Conservation (phyloP, 2,329 filamentous ascomycete species). For the Ploettnerulaceae sp. region DNA sequence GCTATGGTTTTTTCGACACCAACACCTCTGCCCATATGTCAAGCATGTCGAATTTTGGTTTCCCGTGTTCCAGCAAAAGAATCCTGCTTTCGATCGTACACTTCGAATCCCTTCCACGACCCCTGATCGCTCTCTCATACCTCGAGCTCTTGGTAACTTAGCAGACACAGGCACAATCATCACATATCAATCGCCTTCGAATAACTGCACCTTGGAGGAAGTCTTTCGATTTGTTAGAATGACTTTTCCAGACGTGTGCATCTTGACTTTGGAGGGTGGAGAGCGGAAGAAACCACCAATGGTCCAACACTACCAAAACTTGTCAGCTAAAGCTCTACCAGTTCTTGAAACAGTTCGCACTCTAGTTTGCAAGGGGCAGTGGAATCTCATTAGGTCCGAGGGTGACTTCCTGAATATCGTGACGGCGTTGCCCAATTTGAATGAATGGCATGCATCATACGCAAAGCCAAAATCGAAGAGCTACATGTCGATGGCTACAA, state of each 20-base stretch:
- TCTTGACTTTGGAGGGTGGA: constrained; percentile 71
- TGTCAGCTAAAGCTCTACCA: constrained; percentile 18
- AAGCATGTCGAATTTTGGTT: constrained; percentile 75
- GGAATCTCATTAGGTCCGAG: constrained; percentile 65
- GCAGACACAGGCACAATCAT: constrained; percentile 43
- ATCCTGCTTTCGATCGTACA: constrained; percentile 25
- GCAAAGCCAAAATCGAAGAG: constrained; percentile 71
- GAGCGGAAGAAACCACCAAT: constrained; percentile 71
- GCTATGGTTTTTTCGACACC: constrained; percentile 53
- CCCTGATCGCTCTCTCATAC: constrained; percentile 25
- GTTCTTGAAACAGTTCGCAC: constrained; percentile 51
- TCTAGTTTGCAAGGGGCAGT: constrained; percentile 68
- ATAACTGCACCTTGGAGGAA: constrained; percentile 67
- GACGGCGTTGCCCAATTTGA: constrained; percentile 58
- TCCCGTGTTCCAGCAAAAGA: constrained; percentile 54
- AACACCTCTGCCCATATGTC: constrained; percentile 58
- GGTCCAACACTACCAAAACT: constrained; percentile 48
- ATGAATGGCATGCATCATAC: constrained; percentile 49
- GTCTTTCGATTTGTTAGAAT: constrained; percentile 59
- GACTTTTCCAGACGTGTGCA: constrained; percentile 52
- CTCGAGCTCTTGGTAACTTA: constrained; percentile 36
- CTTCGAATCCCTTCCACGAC: constrained; percentile 26
- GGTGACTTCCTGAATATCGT: constrained; percentile 60
- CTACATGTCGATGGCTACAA: constrained; percentile 63
- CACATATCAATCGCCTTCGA: constrained; percentile 53